phyloP scores from a whole-genome alignment of 164 flowering plant genomes.

The Echeveria elegans region DNA sequence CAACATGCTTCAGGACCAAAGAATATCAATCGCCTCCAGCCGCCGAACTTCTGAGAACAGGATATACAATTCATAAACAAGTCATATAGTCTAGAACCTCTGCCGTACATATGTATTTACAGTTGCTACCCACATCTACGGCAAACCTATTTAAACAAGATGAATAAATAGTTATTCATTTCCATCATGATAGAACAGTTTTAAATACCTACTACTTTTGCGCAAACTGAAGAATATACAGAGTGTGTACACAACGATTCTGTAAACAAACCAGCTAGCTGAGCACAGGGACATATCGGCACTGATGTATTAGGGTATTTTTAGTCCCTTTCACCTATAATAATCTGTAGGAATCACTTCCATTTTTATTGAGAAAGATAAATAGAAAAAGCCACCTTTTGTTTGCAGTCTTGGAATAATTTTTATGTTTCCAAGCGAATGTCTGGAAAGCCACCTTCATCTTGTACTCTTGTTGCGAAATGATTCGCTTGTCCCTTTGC shows the following conservation, averaged over 20 bases:
- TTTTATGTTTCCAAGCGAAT: neutral
- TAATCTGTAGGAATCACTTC: too few relatives aligned
- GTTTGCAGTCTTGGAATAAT: neutral
- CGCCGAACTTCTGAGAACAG: slow-evolving; percentile 21
- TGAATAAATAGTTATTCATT: too few relatives aligned
- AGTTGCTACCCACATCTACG: neutral
- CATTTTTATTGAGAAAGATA: neutral
- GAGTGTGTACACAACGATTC: neutral
- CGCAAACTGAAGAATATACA: too few relatives aligned
- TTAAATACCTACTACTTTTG: too few relatives aligned
- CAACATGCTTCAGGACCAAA: slow-evolving; percentile 90
- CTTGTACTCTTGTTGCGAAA: neutral
- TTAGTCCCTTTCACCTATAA: too few relatives aligned
- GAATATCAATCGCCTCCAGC: slow-evolving; percentile 63
- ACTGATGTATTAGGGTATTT: neutral
- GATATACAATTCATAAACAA: neutral
- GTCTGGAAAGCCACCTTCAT: neutral
- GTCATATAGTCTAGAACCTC: neutral
- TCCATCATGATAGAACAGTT: too few relatives aligned
- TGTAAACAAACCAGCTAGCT: neutral
- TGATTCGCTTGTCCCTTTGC: neutral
- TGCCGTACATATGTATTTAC: neutral
- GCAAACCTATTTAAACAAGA: too few relatives aligned
- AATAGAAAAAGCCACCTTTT: neutral
- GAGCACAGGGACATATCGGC: neutral